Conservation (phyloP, 768 basidiomycete species). For the Xerocomellus amylosporus region DNA sequence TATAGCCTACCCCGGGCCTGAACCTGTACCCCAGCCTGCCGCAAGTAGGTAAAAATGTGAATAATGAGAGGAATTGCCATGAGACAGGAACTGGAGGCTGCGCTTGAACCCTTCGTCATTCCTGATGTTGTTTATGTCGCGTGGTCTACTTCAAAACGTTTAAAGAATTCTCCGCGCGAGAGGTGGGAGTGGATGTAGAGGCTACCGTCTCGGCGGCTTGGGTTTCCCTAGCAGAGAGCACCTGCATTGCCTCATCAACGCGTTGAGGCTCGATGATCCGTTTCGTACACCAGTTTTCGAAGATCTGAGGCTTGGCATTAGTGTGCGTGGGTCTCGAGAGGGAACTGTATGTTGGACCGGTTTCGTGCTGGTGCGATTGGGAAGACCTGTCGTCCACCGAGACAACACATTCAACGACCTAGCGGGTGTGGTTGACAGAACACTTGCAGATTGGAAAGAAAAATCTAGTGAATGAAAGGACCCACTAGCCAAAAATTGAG, state of each 20-base stretch:
- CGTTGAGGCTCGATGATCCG: conserved; percentile 77
- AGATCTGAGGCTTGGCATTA: conserved; percentile 44
- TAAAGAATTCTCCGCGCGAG: conserved; percentile 68
- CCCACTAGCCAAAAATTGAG: no score
- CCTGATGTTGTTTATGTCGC: conserved; percentile 58
- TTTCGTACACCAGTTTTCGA: conserved; percentile 86
- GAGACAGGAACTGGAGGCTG: neutral
- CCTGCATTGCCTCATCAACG: conserved; percentile 65
- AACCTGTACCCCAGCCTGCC: no score
- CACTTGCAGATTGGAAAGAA: no score
- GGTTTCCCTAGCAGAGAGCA: conserved; percentile 47
- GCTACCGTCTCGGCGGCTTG: conserved; percentile 13
- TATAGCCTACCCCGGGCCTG: no score
- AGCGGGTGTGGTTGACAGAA: no score
- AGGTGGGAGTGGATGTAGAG: conserved; percentile 35
- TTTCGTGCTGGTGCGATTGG: no score
- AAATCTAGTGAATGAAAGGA: no score
- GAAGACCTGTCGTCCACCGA: no score
- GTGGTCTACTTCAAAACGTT: conserved; percentile 88
- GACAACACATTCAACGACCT: no score
- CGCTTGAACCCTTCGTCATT: conserved; percentile 4
- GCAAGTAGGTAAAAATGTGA: neutral
- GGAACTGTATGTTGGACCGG: no score
- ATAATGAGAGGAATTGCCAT: neutral
- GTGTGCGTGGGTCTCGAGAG: no score